Evolutionary conservation across 306 rosid species (phyloP).

Genomic region (Rosa multiflora): DNA sequence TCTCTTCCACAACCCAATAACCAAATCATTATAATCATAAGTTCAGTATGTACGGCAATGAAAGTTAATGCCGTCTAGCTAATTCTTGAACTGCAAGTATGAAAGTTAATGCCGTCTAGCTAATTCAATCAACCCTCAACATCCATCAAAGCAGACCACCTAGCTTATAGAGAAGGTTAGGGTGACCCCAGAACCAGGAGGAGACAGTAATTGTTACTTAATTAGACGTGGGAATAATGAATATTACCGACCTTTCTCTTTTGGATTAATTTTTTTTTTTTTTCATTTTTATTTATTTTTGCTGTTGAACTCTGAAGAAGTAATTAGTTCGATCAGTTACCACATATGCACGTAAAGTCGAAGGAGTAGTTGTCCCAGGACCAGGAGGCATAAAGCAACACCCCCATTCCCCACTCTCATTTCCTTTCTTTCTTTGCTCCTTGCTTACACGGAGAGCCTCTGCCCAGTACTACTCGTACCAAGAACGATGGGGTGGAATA

Average conservation of each 20-base stretch:
- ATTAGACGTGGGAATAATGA: slow-evolving; percentile 34
- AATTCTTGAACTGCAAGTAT: background rate
- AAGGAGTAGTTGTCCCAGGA: slow-evolving; percentile 53
- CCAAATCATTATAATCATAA: too few species aligned
- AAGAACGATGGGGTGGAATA: background rate
- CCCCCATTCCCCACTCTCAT: background rate
- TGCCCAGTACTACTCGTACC: background rate
- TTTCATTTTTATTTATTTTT: background rate
- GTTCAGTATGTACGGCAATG: too few species aligned
- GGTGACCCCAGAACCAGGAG: slow-evolving; percentile 5
- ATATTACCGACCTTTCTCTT: background rate
- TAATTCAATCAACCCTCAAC: background rate
- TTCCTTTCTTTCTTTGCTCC: slow-evolving; percentile 9
- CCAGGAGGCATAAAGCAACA: slow-evolving; percentile 91
- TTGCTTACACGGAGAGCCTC: slow-evolving; percentile 78
- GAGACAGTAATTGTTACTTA: background rate
- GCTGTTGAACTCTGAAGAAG: slow-evolving; percentile 9
- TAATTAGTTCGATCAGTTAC: slow-evolving; percentile 49
- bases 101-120: background rate
- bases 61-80: background rate
- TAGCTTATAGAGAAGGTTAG: background rate
- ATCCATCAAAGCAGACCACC: background rate
- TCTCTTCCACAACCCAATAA: too few species aligned
- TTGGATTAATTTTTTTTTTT: background rate
- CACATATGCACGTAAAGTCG: slow-evolving; percentile 83